phyloP scores from a whole-genome alignment of 2,329 filamentous ascomycete species.

The Aspergillus awamori region DNA sequence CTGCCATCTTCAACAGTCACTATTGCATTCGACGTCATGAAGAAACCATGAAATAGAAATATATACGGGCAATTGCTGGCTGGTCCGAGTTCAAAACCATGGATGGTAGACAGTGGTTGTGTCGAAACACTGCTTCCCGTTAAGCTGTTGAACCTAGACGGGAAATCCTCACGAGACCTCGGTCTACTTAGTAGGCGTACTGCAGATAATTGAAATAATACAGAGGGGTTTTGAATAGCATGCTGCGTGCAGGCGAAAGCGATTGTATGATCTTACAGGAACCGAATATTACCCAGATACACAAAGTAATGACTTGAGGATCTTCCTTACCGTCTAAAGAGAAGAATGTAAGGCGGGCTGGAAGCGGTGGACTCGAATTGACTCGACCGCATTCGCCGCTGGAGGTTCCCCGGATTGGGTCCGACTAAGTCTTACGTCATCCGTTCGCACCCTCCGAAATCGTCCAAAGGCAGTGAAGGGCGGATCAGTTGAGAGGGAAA shows the following conservation, averaged over 20 bases:
- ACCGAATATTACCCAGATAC: not conserved
- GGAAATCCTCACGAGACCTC: too few species aligned
- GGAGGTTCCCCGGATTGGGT: slow-evolving; percentile 35
- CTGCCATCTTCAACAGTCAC: not conserved
- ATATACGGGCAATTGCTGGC: too few species aligned
- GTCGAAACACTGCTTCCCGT: too few species aligned
- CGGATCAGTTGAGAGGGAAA: not conserved
- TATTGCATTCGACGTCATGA: not conserved
- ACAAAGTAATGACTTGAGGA: too few species aligned
- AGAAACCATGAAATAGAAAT: not conserved
- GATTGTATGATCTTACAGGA: not conserved
- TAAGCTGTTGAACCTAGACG: too few species aligned
- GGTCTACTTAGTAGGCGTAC: too few species aligned
- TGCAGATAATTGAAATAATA: too few species aligned
- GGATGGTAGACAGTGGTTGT: not conserved
- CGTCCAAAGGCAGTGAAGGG: slow-evolving; percentile 6
- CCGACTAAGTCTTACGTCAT: slow-evolving; percentile 40
- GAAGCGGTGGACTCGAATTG: slow-evolving; percentile 6
- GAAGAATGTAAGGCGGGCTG: slow-evolving; percentile 5
- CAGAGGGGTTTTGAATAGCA: not conserved
- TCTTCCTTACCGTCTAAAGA: too few species aligned
- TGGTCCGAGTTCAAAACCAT: not conserved
- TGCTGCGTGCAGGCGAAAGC: not conserved
- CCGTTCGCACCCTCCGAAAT: slow-evolving; percentile 22
- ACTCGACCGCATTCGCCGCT: slow-evolving; percentile 29